Evolutionary conservation across 176 grass and related monocot genomes (phyloP).

Genomic region (Thinopyrum elongatum): DNA sequence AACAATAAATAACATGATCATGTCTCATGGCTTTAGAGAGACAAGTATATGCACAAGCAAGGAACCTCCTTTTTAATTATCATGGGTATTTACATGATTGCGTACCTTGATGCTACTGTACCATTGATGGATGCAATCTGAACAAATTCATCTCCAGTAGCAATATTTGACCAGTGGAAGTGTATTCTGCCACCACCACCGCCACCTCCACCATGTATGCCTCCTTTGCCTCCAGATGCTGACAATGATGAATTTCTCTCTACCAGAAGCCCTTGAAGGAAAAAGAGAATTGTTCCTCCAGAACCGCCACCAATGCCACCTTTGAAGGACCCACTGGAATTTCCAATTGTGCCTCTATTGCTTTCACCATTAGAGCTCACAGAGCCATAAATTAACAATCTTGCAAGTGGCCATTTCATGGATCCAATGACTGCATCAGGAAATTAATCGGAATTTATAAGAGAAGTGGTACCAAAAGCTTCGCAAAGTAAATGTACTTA

Average conservation of each 20-base stretch:
- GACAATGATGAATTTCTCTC: conserved; percentile 81
- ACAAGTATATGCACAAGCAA: conserved; percentile 16
- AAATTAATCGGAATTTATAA: conserved; percentile 20
- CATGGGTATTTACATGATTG: not conserved
- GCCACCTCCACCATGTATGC: conserved; percentile 71
- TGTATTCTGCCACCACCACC: conserved; percentile 93
- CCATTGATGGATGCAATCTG: conserved; percentile 92
- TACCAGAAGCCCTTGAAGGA: conserved; percentile 74
- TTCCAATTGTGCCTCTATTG: conserved; percentile 28
- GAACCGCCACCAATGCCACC: conserved; percentile 91
- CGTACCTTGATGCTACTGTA: conserved; percentile 77
- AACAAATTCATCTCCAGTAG: conserved; percentile 93
- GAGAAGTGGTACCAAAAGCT: conserved; percentile 4
- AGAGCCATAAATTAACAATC: conserved; percentile 65
- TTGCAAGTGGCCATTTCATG: conserved; percentile 94
- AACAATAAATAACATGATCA: too few species aligned
- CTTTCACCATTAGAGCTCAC: conserved; percentile 78
- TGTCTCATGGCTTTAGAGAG: not conserved
- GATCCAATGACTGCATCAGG: conserved; percentile 78
- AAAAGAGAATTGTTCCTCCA: conserved; percentile 91
- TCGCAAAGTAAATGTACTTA: conserved; percentile 20
- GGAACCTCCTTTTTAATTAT: conserved; percentile 24
- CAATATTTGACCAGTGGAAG: conserved; percentile 95
- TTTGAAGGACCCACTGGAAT: conserved; percentile 60
- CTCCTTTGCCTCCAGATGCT: conserved; percentile 76